Conservation (phyloP, 179 eudicot genomes). For the Monotropa hypopitys region DNA sequence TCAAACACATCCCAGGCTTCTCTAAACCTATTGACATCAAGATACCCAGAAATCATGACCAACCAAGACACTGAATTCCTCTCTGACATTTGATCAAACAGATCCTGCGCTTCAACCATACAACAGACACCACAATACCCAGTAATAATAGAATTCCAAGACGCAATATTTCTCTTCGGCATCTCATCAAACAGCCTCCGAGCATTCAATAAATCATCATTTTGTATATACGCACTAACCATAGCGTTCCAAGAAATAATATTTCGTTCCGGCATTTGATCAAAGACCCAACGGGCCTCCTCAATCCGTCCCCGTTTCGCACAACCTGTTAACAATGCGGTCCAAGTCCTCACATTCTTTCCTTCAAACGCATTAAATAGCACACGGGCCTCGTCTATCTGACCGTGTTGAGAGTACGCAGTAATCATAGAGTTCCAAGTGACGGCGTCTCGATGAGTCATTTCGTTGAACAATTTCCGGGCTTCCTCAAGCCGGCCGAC, state of each 20-base stretch:
- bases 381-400: slow-evolving; percentile 9
- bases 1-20: slow-evolving; percentile 32
- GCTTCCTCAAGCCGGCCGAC: slow-evolving; percentile 20
- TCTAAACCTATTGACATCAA: slow-evolving; percentile 11
- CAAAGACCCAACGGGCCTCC: slow-evolving; percentile 35
- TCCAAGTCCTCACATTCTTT: slow-evolving; percentile 38
- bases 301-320: slow-evolving; percentile 23
- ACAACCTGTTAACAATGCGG: slow-evolving; percentile 23
- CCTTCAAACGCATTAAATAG: slow-evolving; percentile 18
- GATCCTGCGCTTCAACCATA: slow-evolving; percentile 27
- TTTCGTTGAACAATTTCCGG: slow-evolving; percentile 25
- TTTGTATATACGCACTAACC: slow-evolving; percentile 28
- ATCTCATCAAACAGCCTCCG: slow-evolving; percentile 30
- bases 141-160: slow-evolving; percentile 37
- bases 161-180: slow-evolving; percentile 28
- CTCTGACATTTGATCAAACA: slow-evolving; percentile 31
- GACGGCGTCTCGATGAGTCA: slow-evolving; percentile 24
- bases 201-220: slow-evolving; percentile 19
- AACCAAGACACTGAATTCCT: slow-evolving; percentile 37
- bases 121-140: slow-evolving; percentile 30
- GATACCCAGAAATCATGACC: slow-evolving; percentile 33
- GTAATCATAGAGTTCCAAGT: slow-evolving; percentile 26
- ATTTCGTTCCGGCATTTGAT: slow-evolving; percentile 35
- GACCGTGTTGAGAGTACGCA: slow-evolving; percentile 19
- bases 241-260: slow-evolving; percentile 44